phyloP scores from a whole-genome alignment of 2,329 filamentous ascomycete genomes.

The Fusarium avenaceum region DNA sequence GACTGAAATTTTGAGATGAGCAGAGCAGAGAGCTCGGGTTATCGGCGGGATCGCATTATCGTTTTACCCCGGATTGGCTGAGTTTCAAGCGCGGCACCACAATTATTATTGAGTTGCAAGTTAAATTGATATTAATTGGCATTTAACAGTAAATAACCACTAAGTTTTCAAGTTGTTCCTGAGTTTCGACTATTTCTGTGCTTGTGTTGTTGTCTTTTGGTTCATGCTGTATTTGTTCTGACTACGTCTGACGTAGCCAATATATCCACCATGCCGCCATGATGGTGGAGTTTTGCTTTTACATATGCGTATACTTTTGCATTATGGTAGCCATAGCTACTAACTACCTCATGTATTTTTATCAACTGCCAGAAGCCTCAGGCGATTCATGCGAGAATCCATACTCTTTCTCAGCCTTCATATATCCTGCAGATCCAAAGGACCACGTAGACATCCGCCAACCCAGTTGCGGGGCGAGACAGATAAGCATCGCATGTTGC shows the following conservation, averaged over 20 bases:
- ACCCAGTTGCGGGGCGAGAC: slow-evolving; percentile 6
- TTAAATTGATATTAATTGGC: neutral
- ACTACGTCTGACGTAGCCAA: slow-evolving; percentile 20
- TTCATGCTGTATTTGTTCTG: neutral
- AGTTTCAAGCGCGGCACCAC: slow-evolving; percentile 7
- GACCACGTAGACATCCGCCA: neutral
- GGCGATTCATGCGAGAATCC: slow-evolving; percentile 11
- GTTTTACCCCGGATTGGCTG: slow-evolving; percentile 46
- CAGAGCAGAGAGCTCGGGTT: slow-evolving; percentile 36
- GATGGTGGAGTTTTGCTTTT: slow-evolving; percentile 16
- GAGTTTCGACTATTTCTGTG: neutral
- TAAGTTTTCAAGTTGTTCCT: neutral
- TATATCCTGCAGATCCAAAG: slow-evolving; percentile 9
- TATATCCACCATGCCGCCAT: neutral
- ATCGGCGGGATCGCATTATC: slow-evolving; percentile 53
- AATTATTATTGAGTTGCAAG: neutral
- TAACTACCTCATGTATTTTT: neutral
- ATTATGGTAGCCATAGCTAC: slow-evolving; percentile 5
- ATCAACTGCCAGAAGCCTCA: neutral
- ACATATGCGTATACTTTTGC: neutral
- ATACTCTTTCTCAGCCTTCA: slow-evolving; percentile 8
- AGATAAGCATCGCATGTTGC: slow-evolving; percentile 16
- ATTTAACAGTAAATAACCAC: neutral
- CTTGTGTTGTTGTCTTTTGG: neutral
- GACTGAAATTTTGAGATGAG: slow-evolving; percentile 52